Percentiles rank a stretch among this genome's conserved stretches.
phyloP scores from a whole-genome alignment of 768 basidiomycete species.

The Phlebiopsis gigantea region DNA sequence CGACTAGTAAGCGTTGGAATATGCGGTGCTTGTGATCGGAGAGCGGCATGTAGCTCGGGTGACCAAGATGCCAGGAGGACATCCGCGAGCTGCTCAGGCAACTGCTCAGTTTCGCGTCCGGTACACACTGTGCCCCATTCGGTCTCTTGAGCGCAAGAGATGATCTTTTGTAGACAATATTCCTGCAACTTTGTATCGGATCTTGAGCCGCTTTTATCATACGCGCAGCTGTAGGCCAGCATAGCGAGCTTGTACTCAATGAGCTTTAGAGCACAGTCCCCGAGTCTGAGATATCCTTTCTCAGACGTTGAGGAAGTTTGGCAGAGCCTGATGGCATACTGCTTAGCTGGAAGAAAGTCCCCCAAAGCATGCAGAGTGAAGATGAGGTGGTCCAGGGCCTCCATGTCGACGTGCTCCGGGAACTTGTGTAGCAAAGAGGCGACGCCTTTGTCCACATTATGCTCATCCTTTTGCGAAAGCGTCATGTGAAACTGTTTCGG shows the following conservation, averaged over 20 bases:
- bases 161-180: constrained; percentile 43
- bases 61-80: constrained; percentile 40
- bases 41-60: constrained; percentile 24
- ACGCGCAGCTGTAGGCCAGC: constrained; percentile 48
- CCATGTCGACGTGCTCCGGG: constrained; percentile 25
- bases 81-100: constrained; percentile 29
- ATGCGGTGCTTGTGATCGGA: not conserved
- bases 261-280: constrained; percentile 34
- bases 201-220: constrained; percentile 26
- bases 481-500: constrained; percentile 55
- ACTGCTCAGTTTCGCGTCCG: constrained; percentile 35
- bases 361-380: constrained; percentile 39
- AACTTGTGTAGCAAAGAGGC: constrained; percentile 37
- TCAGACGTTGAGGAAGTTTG: constrained; percentile 29
- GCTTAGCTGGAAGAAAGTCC: constrained; percentile 30
- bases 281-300: constrained; percentile 47
- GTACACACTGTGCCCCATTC: constrained; percentile 49
- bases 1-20: constrained; percentile 29
- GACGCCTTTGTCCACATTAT: constrained; percentile 43
- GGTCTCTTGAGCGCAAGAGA: constrained; percentile 39
- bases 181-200: constrained; percentile 30
- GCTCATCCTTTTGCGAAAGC: constrained; percentile 36
- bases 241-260: constrained; percentile 44
- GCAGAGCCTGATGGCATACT: constrained; percentile 30
- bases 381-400: constrained; percentile 39